Percentiles rank a stretch among this genome's conserved stretches.
Evolutionary conservation across 257 asterid genomes (phyloP).

Genomic region (Solanum megistacrolobum): DNA sequence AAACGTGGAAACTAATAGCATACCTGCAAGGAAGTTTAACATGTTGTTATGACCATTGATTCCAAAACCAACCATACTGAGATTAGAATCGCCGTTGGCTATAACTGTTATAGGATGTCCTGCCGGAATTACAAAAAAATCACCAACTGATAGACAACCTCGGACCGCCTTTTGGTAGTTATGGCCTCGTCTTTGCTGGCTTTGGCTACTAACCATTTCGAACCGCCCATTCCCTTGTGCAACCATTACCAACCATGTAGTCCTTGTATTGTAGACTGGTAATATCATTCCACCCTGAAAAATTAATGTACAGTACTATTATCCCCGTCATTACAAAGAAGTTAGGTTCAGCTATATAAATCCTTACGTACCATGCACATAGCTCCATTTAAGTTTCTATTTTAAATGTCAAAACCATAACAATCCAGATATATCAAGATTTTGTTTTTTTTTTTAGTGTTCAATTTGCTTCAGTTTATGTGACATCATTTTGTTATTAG

Average conservation of each 20-base stretch:
- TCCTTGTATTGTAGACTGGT: conserved; percentile 28
- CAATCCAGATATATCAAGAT: neutral
- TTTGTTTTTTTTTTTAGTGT: too few relatives aligned
- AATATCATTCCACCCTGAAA: conserved; percentile 38
- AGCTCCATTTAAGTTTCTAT: too few relatives aligned
- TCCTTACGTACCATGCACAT: too few relatives aligned
- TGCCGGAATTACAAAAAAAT: conserved; percentile 26
- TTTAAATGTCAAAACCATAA: neutral
- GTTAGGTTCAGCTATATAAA: too few relatives aligned
- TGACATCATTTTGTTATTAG: too few relatives aligned
- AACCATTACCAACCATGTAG: conserved; percentile 21
- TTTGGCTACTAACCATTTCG: conserved; percentile 26
- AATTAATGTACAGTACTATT: neutral
- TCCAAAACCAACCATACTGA: conserved; percentile 31
- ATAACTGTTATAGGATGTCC: conserved; percentile 31
- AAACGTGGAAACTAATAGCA: neutral
- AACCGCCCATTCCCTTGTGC: conserved; percentile 25
- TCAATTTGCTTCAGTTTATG: too few relatives aligned
- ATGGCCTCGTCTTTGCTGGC: neutral
- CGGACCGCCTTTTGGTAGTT: conserved; percentile 9
- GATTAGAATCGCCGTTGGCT: conserved; percentile 20
- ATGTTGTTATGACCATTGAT: conserved; percentile 19
- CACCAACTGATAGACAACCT: conserved; percentile 27
- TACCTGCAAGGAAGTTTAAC: conserved; percentile 35
- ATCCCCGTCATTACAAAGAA: too few relatives aligned